Conservation (phyloP, 129 eudicot genomes). For the Calendula officinalis region DNA sequence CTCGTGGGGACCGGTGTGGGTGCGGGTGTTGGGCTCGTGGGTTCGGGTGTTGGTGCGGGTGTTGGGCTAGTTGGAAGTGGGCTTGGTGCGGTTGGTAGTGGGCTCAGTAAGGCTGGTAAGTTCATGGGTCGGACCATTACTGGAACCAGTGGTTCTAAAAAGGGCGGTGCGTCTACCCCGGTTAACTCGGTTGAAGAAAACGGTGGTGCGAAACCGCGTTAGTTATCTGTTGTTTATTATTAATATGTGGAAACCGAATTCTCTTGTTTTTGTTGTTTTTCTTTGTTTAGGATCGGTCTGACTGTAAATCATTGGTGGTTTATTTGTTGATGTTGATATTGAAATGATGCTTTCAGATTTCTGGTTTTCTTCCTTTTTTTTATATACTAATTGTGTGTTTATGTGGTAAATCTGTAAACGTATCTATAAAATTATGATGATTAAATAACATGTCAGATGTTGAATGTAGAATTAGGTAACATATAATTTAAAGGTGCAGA, state of each 20-base stretch:
- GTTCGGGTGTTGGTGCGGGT: slow-evolving; percentile 66
- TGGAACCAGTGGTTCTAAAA: slow-evolving; percentile 45
- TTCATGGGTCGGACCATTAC: slow-evolving; percentile 92
- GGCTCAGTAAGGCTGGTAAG: slow-evolving; percentile 87
- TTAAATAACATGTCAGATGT: too few species aligned
- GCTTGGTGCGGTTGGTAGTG: slow-evolving; percentile 73
- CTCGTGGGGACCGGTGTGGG: slow-evolving; percentile 31
- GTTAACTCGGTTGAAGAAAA: slow-evolving; percentile 52
- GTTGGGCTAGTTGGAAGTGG: slow-evolving; percentile 73
- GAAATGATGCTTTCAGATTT: not conserved
- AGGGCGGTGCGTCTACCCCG: slow-evolving; percentile 70
- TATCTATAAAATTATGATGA: too few species aligned
- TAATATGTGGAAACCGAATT: slow-evolving; percentile 14
- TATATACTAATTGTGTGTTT: too few species aligned
- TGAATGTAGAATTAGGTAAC: not conserved
- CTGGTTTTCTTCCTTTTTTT: not conserved
- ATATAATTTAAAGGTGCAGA: not conserved
- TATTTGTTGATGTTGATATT: slow-evolving; percentile 26
- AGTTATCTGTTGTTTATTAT: slow-evolving; percentile 15
- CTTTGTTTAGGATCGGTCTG: slow-evolving; percentile 19
- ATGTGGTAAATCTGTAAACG: too few species aligned
- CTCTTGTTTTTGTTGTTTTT: slow-evolving; percentile 13
- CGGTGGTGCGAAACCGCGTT: slow-evolving; percentile 55
- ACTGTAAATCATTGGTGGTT: slow-evolving; percentile 36
- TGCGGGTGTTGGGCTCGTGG: slow-evolving; percentile 55